These are phyloP conservation scores for Heterobasidion annosum DNA, from an alignment of 1,284 basidiomycete species.

Conservation along the genomic window DNA sequence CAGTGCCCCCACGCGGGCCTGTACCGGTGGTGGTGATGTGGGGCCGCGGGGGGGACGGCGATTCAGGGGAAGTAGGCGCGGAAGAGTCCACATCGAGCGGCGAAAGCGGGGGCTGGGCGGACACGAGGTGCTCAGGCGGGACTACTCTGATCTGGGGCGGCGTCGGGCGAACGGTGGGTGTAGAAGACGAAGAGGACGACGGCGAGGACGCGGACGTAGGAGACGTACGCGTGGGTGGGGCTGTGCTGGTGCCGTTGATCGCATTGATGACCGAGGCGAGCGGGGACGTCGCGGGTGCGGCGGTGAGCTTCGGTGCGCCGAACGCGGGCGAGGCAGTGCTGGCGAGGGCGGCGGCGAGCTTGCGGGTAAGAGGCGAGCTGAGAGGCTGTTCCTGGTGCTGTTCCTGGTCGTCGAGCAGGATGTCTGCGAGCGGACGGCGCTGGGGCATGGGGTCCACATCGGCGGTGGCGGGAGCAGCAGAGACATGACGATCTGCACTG, in stretches of 20 bases:
- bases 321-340: constrained; percentile 1
- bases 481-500: neutral
- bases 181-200: neutral
- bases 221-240: neutral
- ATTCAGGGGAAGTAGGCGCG: constrained; percentile 1
- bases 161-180: neutral
- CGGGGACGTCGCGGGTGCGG: constrained; percentile 21
- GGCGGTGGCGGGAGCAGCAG: neutral
- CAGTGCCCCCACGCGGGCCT: neutral
- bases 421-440: constrained; percentile 16
- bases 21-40: neutral
- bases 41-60: constrained; percentile 6
- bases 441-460: constrained; percentile 1
- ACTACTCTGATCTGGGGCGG: constrained; percentile 8
- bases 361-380: neutral
- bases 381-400: neutral
- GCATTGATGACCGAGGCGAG: constrained; percentile 26
- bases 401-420: constrained; percentile 13
- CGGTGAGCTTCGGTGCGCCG: constrained; percentile 5
- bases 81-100: neutral
- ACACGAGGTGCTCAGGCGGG: constrained; percentile 6
- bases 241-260: constrained; percentile 16
- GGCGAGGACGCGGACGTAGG: neutral
- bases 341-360: neutral
- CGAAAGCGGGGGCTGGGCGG: neutral